A percentile compares a stretch with the other conserved stretches of the same genome.
phyloP scores from a whole-genome alignment of 2,329 filamentous ascomycete species.

The Scolecobasidium constrictum region DNA sequence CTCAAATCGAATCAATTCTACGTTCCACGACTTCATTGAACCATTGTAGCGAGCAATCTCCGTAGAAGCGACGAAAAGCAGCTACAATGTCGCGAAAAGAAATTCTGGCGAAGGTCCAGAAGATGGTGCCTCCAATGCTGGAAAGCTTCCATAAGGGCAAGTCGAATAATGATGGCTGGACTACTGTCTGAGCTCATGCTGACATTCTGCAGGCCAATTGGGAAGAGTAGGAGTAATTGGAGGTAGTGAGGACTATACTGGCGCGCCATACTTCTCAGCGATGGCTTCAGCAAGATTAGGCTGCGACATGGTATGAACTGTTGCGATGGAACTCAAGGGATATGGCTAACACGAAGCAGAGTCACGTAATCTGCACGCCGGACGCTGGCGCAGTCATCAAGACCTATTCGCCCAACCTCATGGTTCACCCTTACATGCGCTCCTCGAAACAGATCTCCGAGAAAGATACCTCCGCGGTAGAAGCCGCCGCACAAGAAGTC shows the following conservation, averaged over 20 bases:
- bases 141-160: constrained; percentile 92
- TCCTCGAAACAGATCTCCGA: constrained; percentile 50
- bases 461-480: constrained; percentile 42
- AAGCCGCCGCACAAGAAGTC: constrained; percentile 56
- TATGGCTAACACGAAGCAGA: no score
- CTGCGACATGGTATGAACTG: constrained; percentile 65
- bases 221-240: constrained; percentile 90
- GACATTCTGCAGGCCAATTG: constrained; percentile 62
- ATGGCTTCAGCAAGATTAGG: constrained; percentile 90
- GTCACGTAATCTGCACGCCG: constrained; percentile 91
- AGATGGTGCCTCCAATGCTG: constrained; percentile 88
- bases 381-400: constrained; percentile 81
- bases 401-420: constrained; percentile 93
- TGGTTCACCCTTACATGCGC: constrained; percentile 95
- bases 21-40: no score
- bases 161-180: not conserved
- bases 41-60: no score
- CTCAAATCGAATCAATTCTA: no score
- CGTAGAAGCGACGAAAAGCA: no score
- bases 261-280: constrained; percentile 94
- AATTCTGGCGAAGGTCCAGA: constrained; percentile 69
- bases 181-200: not conserved
- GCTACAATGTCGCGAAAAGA: constrained; percentile 69
- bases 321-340: no score
- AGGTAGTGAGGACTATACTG: constrained; percentile 91